Evolutionary conservation across 2,329 filamentous ascomycete species (phyloP).

Genomic region (Apiospora sp.): DNA sequence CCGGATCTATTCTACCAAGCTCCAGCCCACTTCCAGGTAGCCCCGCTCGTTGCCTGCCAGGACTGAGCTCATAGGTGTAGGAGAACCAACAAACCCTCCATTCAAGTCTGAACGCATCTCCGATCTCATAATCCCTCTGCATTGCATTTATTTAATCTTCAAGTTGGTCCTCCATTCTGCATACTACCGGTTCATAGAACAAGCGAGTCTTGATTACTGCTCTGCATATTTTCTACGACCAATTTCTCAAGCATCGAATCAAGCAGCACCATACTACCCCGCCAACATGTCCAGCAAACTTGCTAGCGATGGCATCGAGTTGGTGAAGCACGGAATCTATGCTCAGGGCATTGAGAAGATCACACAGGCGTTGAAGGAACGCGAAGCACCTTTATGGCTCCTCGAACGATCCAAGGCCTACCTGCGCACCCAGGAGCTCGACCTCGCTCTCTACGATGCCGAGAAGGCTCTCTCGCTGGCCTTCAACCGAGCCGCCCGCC

Average conservation of each 20-base stretch:
- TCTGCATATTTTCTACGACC: neutral
- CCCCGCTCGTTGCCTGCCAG: neutral
- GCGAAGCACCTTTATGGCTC: conserved; percentile 78
- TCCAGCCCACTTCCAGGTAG: conserved; percentile 6
- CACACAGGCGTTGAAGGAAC: conserved; percentile 70
- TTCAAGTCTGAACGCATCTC: neutral
- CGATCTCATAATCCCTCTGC: neutral
- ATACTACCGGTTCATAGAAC: neutral
- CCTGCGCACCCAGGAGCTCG: conserved; percentile 67
- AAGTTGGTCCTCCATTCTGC: neutral
- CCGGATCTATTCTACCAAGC: conserved; percentile 18
- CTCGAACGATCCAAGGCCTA: conserved; percentile 83
- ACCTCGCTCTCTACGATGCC: conserved; percentile 74
- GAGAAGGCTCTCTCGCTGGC: conserved; percentile 70
- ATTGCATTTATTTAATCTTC: neutral
- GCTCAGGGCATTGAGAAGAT: conserved; percentile 72
- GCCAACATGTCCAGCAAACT: conserved; percentile 52
- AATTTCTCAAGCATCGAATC: neutral
- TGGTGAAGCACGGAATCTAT: conserved; percentile 71
- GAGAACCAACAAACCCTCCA: neutral
- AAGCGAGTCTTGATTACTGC: neutral
- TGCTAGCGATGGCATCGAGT: conserved; percentile 69
- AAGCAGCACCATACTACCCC: neutral
- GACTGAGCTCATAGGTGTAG: neutral
- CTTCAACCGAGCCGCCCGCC: conserved; percentile 73